phyloP scores from a whole-genome alignment of 1,284 basidiomycete genomes.

The Volvariella surrecta region DNA sequence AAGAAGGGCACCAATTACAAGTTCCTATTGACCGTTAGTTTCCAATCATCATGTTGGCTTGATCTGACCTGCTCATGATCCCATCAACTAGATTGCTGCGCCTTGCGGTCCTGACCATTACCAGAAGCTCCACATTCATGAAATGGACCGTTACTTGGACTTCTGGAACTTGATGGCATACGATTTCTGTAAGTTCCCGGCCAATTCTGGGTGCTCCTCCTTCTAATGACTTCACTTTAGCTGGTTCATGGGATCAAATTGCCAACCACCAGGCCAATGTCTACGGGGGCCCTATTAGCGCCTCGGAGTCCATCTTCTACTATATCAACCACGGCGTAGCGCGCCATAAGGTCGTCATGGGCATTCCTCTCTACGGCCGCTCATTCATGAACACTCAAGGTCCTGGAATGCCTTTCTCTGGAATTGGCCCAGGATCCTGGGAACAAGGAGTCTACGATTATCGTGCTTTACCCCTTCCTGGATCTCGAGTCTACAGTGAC shows the following conservation, averaged over 20 bases:
- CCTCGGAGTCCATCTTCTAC: constrained; percentile 63
- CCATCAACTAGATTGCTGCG: constrained; percentile 62
- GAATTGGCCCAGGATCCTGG: constrained; percentile 70
- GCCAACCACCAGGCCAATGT: constrained; percentile 89
- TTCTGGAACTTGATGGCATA: constrained; percentile 99
- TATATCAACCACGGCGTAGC: constrained; percentile 70
- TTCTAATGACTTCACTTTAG: constrained; percentile 26
- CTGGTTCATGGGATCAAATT: constrained; percentile 75
- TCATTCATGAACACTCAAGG: constrained; percentile 86
- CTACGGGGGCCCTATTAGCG: constrained; percentile 58
- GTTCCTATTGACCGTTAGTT: constrained; percentile 68
- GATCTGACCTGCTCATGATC: constrained; percentile 2
- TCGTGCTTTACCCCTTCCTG: constrained; percentile 66
- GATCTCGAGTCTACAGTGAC: constrained; percentile 53
- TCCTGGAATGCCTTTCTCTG: constrained; percentile 70
- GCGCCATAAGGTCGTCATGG: constrained; percentile 79
- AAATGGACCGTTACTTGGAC: constrained; percentile 85
- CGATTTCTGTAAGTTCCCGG: constrained; percentile 53
- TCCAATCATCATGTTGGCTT: not conserved
- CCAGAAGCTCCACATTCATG: constrained; percentile 63
- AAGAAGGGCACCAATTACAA: constrained; percentile 50
- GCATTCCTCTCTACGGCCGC: constrained; percentile 87
- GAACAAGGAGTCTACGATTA: constrained; percentile 80
- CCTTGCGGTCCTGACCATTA: constrained; percentile 91
- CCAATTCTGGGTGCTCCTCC: constrained; percentile 1